phyloP scores from a whole-genome alignment of 176 grass and related monocot genomes.

The Leersia perrieri region DNA sequence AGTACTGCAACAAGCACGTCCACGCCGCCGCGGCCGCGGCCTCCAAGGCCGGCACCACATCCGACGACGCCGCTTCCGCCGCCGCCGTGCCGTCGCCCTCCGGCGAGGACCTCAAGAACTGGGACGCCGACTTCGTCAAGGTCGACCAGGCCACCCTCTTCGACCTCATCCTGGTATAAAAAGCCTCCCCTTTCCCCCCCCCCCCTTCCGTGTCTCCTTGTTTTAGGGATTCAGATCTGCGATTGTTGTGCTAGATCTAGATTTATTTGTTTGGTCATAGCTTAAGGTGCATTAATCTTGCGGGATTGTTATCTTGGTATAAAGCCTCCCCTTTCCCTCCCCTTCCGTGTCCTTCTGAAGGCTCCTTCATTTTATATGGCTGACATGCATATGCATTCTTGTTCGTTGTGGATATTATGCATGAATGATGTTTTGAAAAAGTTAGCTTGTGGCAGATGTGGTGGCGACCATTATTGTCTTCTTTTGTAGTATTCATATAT shows the following conservation, averaged over 20 bases:
- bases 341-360: too few species aligned
- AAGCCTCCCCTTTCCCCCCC: neutral
- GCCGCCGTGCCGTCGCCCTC: neutral
- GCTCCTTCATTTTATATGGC: too few species aligned
- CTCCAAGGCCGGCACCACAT: slow-evolving; percentile 20
- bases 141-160: slow-evolving; percentile 68
- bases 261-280: neutral
- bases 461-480: neutral
- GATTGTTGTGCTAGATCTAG: neutral
- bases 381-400: neutral
- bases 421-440: neutral
- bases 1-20: slow-evolving; percentile 80
- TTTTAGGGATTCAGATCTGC: neutral
- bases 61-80: neutral
- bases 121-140: slow-evolving; percentile 68
- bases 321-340: too few species aligned
- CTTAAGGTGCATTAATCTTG: neutral
- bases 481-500: neutral
- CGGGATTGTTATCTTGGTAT: too few species aligned
- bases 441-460: neutral
- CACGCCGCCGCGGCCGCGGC: slow-evolving; percentile 16
- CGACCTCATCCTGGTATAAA: slow-evolving; percentile 57
- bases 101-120: slow-evolving; percentile 51
- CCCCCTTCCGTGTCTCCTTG: too few species aligned
- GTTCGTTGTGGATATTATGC: neutral